A percentile compares a stretch with the other conserved stretches of the same genome.
These are phyloP conservation scores for Colletotrichum sp. DNA, from an alignment of 2,329 filamentous ascomycete genomes.

Conservation along the genomic window DNA sequence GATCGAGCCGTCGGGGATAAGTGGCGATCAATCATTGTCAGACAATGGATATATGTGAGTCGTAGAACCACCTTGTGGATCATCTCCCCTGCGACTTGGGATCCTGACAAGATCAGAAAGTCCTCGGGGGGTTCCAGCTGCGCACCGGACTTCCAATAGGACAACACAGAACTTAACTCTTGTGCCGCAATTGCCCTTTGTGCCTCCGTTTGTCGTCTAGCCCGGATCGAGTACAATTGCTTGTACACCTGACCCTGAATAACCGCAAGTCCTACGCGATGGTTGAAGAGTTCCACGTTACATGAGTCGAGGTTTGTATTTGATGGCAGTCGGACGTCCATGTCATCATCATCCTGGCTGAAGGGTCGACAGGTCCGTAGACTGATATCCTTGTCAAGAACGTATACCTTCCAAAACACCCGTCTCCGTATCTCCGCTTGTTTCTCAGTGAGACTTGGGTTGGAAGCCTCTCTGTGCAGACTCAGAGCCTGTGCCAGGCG, in stretches of 20 bases:
- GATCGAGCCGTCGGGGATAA: background rate
- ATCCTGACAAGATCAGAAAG: background rate
- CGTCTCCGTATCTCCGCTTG: background rate
- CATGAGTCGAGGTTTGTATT: background rate
- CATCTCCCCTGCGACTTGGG: background rate
- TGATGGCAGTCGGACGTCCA: constrained; percentile 27
- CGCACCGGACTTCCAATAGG: background rate
- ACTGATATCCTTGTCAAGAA: constrained; percentile 27
- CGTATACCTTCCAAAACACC: background rate
- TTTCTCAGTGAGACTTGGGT: background rate
- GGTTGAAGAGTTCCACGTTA: background rate
- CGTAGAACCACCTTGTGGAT: background rate
- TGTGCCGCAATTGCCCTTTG: background rate
- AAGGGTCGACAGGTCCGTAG: constrained; percentile 26
- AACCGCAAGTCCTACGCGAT: constrained; percentile 19
- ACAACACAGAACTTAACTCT: background rate
- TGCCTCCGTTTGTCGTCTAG: constrained; percentile 22
- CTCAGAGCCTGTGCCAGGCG: constrained; percentile 26
- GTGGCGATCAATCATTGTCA: background rate
- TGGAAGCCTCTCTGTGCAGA: constrained; percentile 24
- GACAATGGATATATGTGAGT: background rate
- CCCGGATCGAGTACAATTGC: constrained; percentile 26
- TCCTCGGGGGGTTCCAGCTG: background rate
- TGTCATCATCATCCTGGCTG: constrained; percentile 30
- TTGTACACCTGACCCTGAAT: constrained; percentile 30